Evolutionary conservation across 2,329 filamentous ascomycete genomes (phyloP).

Genomic region (Helotiales sp.): DNA sequence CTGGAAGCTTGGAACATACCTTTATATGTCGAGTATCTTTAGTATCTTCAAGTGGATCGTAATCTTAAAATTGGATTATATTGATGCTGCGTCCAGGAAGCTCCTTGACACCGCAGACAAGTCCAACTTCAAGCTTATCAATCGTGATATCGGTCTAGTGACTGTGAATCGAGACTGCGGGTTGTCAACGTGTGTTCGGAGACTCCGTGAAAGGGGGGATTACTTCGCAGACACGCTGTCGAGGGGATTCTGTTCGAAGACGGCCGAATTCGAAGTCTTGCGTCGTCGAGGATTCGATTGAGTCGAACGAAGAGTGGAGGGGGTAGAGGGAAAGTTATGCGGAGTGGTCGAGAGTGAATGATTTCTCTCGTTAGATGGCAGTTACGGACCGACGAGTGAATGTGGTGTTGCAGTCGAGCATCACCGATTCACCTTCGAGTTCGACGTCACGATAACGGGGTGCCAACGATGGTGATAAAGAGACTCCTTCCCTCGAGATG

Average conservation of each 20-base stretch:
- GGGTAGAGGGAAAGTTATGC: conserved; percentile 5
- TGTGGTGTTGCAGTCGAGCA: conserved; percentile 22
- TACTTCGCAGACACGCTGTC: conserved; percentile 3
- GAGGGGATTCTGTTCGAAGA: neutral
- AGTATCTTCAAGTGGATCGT: conserved; percentile 20
- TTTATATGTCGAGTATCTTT: conserved; percentile 18
- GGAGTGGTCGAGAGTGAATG: conserved; percentile 10
- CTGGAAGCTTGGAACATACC: conserved; percentile 17
- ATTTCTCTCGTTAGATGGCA: conserved; percentile 21
- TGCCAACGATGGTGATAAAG: conserved; percentile 24
- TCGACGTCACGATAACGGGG: conserved; percentile 21
- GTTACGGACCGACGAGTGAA: conserved; percentile 28
- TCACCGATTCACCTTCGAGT: conserved; percentile 13
- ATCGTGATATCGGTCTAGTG: conserved; percentile 9
- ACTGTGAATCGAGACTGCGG: conserved; percentile 15
- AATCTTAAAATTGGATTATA: conserved; percentile 24
- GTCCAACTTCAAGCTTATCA: conserved; percentile 9
- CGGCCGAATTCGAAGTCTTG: neutral
- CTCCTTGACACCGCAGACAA: conserved; percentile 12
- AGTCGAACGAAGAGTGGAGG: neutral
- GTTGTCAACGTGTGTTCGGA: conserved; percentile 8
- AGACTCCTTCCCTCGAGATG: conserved; percentile 23
- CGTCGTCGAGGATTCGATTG: neutral
- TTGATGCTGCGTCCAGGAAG: conserved; percentile 12
- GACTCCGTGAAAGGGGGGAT: conserved; percentile 1